These are phyloP conservation scores for Takakia lepidozioides DNA, from an alignment of 225 moss, liverwort and hornwort species.

Conservation along the genomic window DNA sequence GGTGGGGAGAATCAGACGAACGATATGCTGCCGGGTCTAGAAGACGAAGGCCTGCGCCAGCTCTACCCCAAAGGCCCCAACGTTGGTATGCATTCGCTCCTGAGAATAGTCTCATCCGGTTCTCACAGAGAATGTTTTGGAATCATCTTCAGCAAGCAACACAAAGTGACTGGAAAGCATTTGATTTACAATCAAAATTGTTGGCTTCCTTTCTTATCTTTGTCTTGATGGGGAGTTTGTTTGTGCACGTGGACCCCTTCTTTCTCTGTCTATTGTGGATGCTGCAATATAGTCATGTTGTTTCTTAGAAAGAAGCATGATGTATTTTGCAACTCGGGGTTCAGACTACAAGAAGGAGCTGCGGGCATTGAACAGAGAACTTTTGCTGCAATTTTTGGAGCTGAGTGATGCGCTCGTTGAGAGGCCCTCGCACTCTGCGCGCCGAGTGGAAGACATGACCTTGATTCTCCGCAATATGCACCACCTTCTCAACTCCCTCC, in stretches of 20 bases:
- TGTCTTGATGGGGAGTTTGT: too few relatives aligned
- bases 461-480: slow-evolving; percentile 87
- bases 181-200: too few relatives aligned
- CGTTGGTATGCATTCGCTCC: slow-evolving; percentile 61
- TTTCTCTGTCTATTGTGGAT: too few relatives aligned
- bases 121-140: too few relatives aligned
- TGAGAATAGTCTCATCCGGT: too few relatives aligned
- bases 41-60: slow-evolving; percentile 93
- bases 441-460: slow-evolving; percentile 94
- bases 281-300: too few relatives aligned
- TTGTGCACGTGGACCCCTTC: too few relatives aligned
- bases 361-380: slow-evolving; percentile 74
- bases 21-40: slow-evolving; percentile 76
- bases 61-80: slow-evolving; percentile 78
- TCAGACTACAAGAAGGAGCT: slow-evolving; percentile 94
- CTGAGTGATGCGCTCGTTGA: slow-evolving; percentile 88
- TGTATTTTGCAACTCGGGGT: too few relatives aligned
- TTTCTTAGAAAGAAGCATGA: too few relatives aligned
- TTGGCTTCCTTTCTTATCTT: too few relatives aligned
- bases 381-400: slow-evolving; percentile 88
- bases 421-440: slow-evolving; percentile 92
- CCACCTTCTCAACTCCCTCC: slow-evolving; percentile 88
- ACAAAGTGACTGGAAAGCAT: too few relatives aligned
- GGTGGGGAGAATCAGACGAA: slow-evolving; percentile 55
- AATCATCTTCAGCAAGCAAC: too few relatives aligned